These are phyloP conservation scores for Ensete ventricosum DNA, from an alignment of 176 grass and related monocot genomes.

Conservation along the genomic window DNA sequence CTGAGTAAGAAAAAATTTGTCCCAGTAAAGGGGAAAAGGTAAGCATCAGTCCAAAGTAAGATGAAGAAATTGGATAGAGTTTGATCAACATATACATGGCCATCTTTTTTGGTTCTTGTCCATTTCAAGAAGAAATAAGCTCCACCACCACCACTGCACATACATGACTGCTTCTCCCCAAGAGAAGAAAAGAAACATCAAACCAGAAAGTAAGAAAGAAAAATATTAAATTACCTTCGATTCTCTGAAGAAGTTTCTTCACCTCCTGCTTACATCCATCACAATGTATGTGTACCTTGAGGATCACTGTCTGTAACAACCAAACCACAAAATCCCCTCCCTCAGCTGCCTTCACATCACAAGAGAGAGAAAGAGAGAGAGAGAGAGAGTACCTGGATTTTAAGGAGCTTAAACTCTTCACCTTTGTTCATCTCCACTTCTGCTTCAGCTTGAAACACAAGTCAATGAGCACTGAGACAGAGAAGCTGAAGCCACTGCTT, in stretches of 20 bases:
- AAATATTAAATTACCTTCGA: conserved; percentile 54
- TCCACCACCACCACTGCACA: no score
- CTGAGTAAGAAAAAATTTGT: no score
- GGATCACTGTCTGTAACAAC: conserved; percentile 65
- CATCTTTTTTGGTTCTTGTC: no score
- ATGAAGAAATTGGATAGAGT: no score
- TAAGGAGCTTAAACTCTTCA: conserved; percentile 95
- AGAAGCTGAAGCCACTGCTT: no score
- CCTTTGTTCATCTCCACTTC: conserved; percentile 60
- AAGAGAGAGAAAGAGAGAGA: background rate
- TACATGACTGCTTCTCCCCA: no score
- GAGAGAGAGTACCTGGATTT: conserved; percentile 62
- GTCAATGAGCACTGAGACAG: no score
- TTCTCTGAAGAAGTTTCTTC: conserved; percentile 89
- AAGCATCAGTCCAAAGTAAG: no score
- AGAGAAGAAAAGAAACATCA: background rate
- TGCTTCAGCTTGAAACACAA: conserved; percentile 9
- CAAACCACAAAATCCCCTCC: background rate
- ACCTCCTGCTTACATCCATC: conserved; percentile 94
- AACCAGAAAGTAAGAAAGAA: background rate
- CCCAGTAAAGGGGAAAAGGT: no score
- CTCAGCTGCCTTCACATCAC: conserved; percentile 6
- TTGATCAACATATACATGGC: no score
- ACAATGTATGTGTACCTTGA: conserved; percentile 98
- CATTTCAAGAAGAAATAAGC: no score